A percentile compares a stretch with the other conserved stretches of the same genome.
phyloP scores from a whole-genome alignment of 192 early-diverging fungal species.

The Backusella parvicylindrica region DNA sequence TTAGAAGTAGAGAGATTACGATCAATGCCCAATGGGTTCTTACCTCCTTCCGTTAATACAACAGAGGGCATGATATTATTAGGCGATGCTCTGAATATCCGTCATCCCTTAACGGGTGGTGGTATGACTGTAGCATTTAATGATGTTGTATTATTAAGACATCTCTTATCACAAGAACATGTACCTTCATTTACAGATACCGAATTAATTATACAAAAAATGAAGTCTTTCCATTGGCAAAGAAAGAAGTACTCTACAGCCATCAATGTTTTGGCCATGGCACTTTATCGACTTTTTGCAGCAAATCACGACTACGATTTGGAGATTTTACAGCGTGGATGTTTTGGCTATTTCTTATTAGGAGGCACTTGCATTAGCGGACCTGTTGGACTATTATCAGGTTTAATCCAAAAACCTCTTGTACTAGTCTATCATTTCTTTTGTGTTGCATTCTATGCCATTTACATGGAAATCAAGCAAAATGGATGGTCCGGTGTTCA shows the following conservation, averaged over 20 bases:
- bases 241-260: conserved; percentile 67
- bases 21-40: conserved; percentile 86
- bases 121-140: conserved; percentile 97
- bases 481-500: conserved; percentile 44
- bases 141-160: conserved; percentile 77
- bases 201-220: conserved; percentile 42
- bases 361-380: conserved; percentile 79
- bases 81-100: conserved; percentile 96
- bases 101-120: conserved; percentile 92
- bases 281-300: conserved; percentile 88
- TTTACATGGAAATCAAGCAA: conserved; percentile 52
- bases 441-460: conserved; percentile 75
- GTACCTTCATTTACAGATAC: conserved; percentile 48
- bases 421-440: conserved; percentile 91
- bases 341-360: conserved; percentile 83
- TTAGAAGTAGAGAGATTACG: conserved; percentile 72
- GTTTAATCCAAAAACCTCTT: conserved; percentile 68
- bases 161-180: conserved; percentile 49
- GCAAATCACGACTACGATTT: conserved; percentile 73
- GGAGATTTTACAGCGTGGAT: conserved; percentile 73
- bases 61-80: conserved; percentile 74
- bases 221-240: conserved; percentile 73
- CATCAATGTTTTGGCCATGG: conserved; percentile 91
- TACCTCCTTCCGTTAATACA: conserved; percentile 82
- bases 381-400: conserved; percentile 86